Evolutionary conservation across 1,284 basidiomycete species (phyloP).

Genomic region (Prillingera fragicola): DNA sequence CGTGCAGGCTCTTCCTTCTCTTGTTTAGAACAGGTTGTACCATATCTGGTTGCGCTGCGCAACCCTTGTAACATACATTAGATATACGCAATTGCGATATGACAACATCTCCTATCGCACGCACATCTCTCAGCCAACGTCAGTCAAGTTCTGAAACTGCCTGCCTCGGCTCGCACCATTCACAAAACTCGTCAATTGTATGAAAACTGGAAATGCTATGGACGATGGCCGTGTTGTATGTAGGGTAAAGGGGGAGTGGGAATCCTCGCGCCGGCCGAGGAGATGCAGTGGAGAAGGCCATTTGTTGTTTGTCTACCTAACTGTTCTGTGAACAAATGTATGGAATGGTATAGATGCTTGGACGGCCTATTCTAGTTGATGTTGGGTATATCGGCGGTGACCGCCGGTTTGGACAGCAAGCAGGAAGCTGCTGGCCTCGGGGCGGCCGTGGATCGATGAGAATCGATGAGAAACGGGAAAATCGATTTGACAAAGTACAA

Average conservation of each 20-base stretch:
- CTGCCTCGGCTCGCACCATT: too few species aligned
- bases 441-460: too few species aligned
- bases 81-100: too few species aligned
- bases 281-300: constrained; percentile 5
- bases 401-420: neutral
- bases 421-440: too few species aligned
- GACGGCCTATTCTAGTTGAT: constrained; percentile 19
- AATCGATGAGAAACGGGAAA: neutral
- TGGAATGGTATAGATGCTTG: constrained; percentile 23
- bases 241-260: neutral
- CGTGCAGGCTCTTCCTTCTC: too few species aligned
- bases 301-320: constrained; percentile 8
- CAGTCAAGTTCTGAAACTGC: too few species aligned
- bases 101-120: too few species aligned
- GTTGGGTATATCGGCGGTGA: constrained; percentile 21
- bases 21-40: too few species aligned
- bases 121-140: too few species aligned
- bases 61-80: too few species aligned
- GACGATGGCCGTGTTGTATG: constrained; percentile 11
- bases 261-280: constrained; percentile 19
- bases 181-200: constrained; percentile 10
- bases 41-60: too few species aligned
- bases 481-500: neutral
- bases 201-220: constrained; percentile 17
- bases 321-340: constrained; percentile 15